Percentiles rank a stretch among this genome's conserved stretches.
Evolutionary conservation across 805 yeast species (phyloP).

Genomic region (Ogataea ganodermae): DNA sequence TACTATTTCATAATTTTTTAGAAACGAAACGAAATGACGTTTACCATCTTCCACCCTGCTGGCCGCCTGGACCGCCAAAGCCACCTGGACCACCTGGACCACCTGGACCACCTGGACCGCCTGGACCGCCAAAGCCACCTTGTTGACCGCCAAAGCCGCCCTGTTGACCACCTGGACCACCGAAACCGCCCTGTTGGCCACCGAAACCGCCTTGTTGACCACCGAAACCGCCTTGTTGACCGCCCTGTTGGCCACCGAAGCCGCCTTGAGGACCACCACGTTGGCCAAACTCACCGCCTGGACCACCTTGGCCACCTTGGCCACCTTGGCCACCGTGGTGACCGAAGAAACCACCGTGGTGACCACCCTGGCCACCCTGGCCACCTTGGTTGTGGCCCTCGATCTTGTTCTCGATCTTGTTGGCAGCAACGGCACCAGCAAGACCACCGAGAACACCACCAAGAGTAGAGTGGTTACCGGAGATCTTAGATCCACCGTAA

Average conservation of each 20-base stretch:
- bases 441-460: constrained; percentile 55
- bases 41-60: constrained; percentile 23
- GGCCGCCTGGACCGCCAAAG: constrained; percentile 23
- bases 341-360: constrained; percentile 7
- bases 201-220: constrained; percentile 3
- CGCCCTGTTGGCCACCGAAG: constrained; percentile 17
- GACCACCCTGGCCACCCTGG: constrained; percentile 27
- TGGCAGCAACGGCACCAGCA: constrained; percentile 56
- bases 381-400: constrained; percentile 32
- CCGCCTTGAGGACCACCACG: constrained; percentile 9
- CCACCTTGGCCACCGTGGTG: constrained; percentile 13
- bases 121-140: constrained; percentile 12
- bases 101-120: constrained; percentile 20
- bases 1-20: neutral
- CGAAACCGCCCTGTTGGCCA: constrained; percentile 6
- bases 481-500: constrained; percentile 48
- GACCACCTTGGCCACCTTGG: constrained; percentile 14
- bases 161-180: constrained; percentile 5
- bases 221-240: constrained; percentile 4
- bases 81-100: constrained; percentile 15
- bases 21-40: neutral
- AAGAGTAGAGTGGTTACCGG: constrained; percentile 43
- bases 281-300: constrained; percentile 11
- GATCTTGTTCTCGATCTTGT: constrained; percentile 45
- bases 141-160: constrained; percentile 1